Evolutionary conservation across 2,329 filamentous ascomycete genomes (phyloP), one percentile per base, ranked within the genome.

Genomic region (Aureobasidium sp.): DNA sequence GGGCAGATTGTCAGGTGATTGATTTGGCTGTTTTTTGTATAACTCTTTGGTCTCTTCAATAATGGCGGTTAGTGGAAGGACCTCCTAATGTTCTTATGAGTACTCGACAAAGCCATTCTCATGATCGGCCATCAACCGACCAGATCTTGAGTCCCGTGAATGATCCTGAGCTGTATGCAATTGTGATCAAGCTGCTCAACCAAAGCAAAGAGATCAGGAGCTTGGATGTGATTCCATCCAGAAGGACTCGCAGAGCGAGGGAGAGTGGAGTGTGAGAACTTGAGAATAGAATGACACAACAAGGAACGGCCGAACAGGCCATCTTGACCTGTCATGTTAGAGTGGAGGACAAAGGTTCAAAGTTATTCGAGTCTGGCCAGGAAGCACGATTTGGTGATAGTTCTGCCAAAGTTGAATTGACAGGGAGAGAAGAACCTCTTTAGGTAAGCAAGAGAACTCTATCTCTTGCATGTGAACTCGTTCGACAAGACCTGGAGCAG

Each of bases 141-240:
- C 70, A 79, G 67, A 60, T 76, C 67, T 57, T 76, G 72, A 15
- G 70, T 72, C 24, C 75, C 76, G 63, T 76, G 74, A 15, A 73
- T 66, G 32, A 81, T 61, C 20, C 51, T 61, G 44, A 66, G 63
- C 13, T 61, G 61, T 34, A 61, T 47, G 15, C 32, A 50, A 5
- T 12, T 13, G 15, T 41, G 17, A 7, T 48, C 32, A 17, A 56
- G 48, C 29, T 55, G 51, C 34, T 62, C 60, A 32, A 62, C 5
- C 17, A 62, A 10, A 36, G 32, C 29, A 26, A 36, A 55, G 10
- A 62, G 13, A 26, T 62, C 60, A 24, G 39, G 34, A 29, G 50
- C 39, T 39, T 55, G 41, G 15, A 62, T 55, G 13, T 62, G 60
- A 34, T 29, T 55, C 60, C 60, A 62, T 5, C 46, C 46, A 17